Evolutionary conservation across 805 yeast species (phyloP), one percentile per base, ranked within the genome.

Genomic region (Wickerhamomyces pijperi): DNA sequence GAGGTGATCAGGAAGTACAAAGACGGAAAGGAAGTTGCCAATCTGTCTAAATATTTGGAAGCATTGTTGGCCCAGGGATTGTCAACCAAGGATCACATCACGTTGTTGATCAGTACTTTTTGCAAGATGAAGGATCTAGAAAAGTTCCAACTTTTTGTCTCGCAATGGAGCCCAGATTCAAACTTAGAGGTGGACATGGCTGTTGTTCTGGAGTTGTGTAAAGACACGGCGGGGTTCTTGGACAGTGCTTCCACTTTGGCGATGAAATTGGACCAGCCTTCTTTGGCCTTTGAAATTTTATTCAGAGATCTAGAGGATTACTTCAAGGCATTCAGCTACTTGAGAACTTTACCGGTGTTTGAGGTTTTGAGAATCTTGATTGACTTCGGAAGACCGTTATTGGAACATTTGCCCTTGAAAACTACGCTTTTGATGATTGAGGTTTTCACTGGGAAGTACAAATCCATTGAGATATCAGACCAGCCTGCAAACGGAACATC

Each of bases 361-460:
- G 96, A 88, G 38, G 73, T 86, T 4, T 60, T 88, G 21, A 63
- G 90, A 32, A 77, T 84, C 8, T 61, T 88, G 37, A 71, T 78
- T 7, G 77, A 78, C 21, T 76, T 72, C 50, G 78, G 90, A 3
- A 76, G 83, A 42, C 51, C 60, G 1, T 60, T 90, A 21, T 64
- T 90, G 36, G 82, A 82, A 29, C 54, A 66, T 35, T 60, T 75
- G 31, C 97, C 97, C 0, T 72, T 82, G 41, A 86, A 81, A 40
- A 82, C 95, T 0, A 87, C 95, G 2, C 79, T 79, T 23, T 59
- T 92, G 29, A 64, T 90, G 41, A 87, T 92, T 37, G 81, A 82
- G 21, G 82, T 90, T 0, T 92, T 90, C 54, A 90, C 97, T 0
- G 97, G 97, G 0, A 76, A 74, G 39, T 90, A 80, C 55, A 63